phyloP scores from a whole-genome alignment of 1,284 basidiomycete genomes.

The Coniferiporia sulphurascens region DNA sequence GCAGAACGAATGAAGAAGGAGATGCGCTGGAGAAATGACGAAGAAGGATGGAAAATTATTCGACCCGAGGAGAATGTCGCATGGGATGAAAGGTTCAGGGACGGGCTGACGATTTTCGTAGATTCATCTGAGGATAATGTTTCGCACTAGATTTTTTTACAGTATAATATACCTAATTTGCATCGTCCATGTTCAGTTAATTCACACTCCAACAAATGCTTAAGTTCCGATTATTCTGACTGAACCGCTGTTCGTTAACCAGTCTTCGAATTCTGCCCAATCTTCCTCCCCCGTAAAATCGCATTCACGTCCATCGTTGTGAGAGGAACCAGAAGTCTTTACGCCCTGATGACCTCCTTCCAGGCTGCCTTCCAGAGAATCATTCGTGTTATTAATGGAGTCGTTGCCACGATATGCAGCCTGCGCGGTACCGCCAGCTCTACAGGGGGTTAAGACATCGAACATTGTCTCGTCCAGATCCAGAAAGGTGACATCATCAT shows the following conservation, averaged over 20 bases:
- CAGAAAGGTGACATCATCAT: slow-evolving; percentile 29
- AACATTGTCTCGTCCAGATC: slow-evolving; percentile 32
- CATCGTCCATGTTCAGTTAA: not conserved
- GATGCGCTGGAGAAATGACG: slow-evolving; percentile 72
- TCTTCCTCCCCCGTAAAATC: slow-evolving; percentile 3
- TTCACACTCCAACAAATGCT: slow-evolving; percentile 9
- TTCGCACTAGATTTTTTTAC: not conserved
- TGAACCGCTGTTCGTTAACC: slow-evolving; percentile 38
- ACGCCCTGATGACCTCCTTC: not conserved
- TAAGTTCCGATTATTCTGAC: slow-evolving; percentile 29
- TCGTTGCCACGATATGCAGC: not conserved
- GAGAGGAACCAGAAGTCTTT: slow-evolving; percentile 21
- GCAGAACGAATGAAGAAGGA: slow-evolving; percentile 86
- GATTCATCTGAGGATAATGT: slow-evolving; percentile 29
- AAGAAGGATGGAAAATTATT: slow-evolving; percentile 76
- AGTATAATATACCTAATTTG: not conserved
- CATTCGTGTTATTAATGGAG: not conserved
- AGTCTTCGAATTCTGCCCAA: slow-evolving; percentile 43
- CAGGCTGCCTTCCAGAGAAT: not conserved
- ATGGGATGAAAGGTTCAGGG: slow-evolving; percentile 76
- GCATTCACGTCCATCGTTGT: slow-evolving; percentile 23
- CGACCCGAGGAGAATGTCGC: slow-evolving; percentile 54
- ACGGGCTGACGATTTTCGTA: slow-evolving; percentile 62
- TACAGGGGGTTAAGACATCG: slow-evolving; percentile 24
- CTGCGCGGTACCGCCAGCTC: not conserved